Base-by-base conservation (phyloP, 148 eudicot genomes). In the Rhododendron simsii region DNA sequence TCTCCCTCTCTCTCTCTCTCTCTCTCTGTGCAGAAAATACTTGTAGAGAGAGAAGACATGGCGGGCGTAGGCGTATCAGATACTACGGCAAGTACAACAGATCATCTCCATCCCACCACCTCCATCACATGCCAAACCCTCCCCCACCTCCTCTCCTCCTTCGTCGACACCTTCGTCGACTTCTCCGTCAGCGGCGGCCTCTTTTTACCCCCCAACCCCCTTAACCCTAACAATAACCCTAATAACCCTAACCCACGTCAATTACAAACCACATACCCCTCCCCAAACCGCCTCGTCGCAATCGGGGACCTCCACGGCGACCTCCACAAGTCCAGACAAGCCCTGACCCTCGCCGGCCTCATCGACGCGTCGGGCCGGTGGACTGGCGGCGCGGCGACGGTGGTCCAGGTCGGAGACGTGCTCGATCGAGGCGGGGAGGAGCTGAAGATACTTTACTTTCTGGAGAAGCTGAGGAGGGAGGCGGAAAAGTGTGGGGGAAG, bases 231-330 rank as follows among this genome's bases (percentile, higher is more conserved):
- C 45, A 41, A 41, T 41, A 81, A 77, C 81, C 84, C 50, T 85
- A 9, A 1, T 4, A 86, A 87, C 61, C 88, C 90, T 48, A 81
- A 71, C 82, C 59, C 87, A 4, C 35, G 84, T 33, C 88, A 74
- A 3, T 71, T 90, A 8, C 88, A 87, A 23, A 91, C 94, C 21
- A 85, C 84, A 35, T 86, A 86, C 85, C 93, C 99, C 10, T 78
- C 90, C 10, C 95, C 96, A 21, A 75, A 83, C 55, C 95, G 98
- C 45, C 95, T 97, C 16, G 84, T 97, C 76, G 98, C 98, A 59
- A 80, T 97, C 80, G 98, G 98, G 2, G 99, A 97, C 83, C 88
- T 97, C 86, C 98, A 97, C 83, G 99, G 98, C 12, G 99, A 97
- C 92, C 92, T 95, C 30, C 61, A 83, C 18, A 95, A 97, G 82